Base-by-base conservation (phyloP, 208 protist species). In the Crithidia fasciculata region DNA sequence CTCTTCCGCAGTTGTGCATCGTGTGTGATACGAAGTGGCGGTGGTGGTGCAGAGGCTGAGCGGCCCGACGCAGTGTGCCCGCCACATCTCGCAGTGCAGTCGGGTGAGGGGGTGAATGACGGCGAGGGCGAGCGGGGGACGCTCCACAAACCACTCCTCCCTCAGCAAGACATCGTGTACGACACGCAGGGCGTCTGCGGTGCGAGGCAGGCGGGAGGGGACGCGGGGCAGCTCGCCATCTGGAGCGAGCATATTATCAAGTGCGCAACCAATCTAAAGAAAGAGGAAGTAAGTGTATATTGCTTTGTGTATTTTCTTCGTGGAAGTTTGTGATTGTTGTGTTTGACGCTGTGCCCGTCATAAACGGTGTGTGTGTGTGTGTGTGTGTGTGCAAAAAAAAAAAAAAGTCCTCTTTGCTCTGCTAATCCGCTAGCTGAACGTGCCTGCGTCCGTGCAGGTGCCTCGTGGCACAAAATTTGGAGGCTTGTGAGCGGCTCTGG, bases 31-130 rank as follows among this genome's bases (percentile, higher is more conserved):
- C 7, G 45, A 66, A n/a, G 18, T 12, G 9, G 60, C 62, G 44
- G 62, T 67, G 62, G 62, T 67, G 40, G 5, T 13, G 47, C 16
- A 59, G 19, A n/a, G 16, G 16, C 61, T n/a, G 55, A 72, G 57
- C 59, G 61, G 43, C 5, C 19, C 44, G 16, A 39, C 12, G 13
- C 56, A 72, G 16, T 43, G 36, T 8, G 73, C 63, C 9, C 66
- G 73, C 73, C 73, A 78, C 73, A 78, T 78, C 73, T 78, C 73
- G 37, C 73, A 78, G 56, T 59, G 63, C 12, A 78, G 53, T 8
- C 73, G 64, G 16, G 45, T 53, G 16, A 68, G 13, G 47, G 73
- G 73, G 54, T 78, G 73, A 2, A 66, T 45, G 19, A 62, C 41
- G 49, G 73, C 73, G 65, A 78, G 66, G 61, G 73, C 73, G 28